Conservation (phyloP, 2,329 filamentous ascomycete genomes). For the Aspergillus sp. region DNA sequence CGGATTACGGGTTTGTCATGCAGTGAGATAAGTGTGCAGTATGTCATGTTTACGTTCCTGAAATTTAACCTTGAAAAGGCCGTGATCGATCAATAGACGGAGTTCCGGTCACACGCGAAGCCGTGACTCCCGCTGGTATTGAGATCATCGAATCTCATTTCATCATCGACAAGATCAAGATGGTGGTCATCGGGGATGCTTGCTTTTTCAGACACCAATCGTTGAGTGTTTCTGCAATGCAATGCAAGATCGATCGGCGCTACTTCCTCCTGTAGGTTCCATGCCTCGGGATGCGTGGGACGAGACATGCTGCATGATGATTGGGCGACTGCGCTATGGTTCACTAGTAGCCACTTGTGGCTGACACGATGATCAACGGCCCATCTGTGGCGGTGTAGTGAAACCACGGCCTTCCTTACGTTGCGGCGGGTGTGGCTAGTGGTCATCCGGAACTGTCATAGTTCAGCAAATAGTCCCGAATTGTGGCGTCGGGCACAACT, state of each 20-base stretch:
- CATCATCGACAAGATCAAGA: not conserved
- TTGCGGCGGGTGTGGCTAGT: not conserved
- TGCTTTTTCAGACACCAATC: conserved; percentile 9
- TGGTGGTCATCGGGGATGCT: not conserved
- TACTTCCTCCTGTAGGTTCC: conserved; percentile 6
- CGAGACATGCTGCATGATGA: not conserved
- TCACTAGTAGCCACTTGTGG: conserved; percentile 21
- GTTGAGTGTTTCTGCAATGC: conserved; percentile 9
- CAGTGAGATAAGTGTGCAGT: not conserved
- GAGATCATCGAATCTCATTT: not conserved
- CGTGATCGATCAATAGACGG: not conserved
- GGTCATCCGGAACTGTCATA: not conserved
- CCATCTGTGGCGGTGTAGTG: conserved; percentile 21
- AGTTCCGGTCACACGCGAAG: not conserved
- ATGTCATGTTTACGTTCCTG: too few species aligned
- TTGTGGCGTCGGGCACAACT: not conserved
- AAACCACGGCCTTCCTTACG: conserved; percentile 3
- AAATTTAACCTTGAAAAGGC: too few species aligned
- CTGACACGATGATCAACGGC: conserved; percentile 13
- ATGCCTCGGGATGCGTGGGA: not conserved
- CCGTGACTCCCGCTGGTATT: not conserved
- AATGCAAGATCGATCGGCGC: conserved; percentile 20
- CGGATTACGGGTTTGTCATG: not conserved
- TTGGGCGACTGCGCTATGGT: not conserved
- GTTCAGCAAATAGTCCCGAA: not conserved